Percentiles rank a stretch among this genome's conserved stretches.
Conservation (phyloP, 768 basidiomycete genomes). For the Naganishia onofrii region DNA sequence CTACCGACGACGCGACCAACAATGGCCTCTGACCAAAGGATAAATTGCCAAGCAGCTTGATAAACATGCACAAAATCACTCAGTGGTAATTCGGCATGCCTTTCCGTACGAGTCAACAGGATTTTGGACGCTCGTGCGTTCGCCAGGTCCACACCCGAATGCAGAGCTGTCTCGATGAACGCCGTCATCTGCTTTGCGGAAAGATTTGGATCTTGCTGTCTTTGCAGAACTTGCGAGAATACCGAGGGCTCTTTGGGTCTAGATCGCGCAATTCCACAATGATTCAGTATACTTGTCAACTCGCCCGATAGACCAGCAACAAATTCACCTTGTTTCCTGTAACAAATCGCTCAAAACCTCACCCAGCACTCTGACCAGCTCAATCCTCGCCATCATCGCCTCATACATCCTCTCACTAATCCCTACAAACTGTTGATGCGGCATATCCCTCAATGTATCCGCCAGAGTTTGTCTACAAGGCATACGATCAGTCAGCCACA, state of each 20-base stretch:
- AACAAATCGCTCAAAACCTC: slow-evolving; percentile 54
- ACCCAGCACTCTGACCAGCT: slow-evolving; percentile 60
- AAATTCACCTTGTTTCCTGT: slow-evolving; percentile 34
- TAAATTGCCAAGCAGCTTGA: slow-evolving; percentile 16
- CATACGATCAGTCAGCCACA: neutral
- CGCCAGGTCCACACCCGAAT: slow-evolving; percentile 69
- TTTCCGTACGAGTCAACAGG: slow-evolving; percentile 71
- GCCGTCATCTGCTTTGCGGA: slow-evolving; percentile 28
- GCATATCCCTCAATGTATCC: slow-evolving; percentile 64
- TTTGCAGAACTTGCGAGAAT: neutral
- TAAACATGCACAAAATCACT: slow-evolving; percentile 63
- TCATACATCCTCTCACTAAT: slow-evolving; percentile 65
- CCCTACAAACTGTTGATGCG: slow-evolving; percentile 65
- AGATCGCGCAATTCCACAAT: neutral
- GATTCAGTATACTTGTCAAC: neutral
- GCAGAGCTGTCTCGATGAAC: slow-evolving; percentile 30
- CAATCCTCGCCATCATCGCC: slow-evolving; percentile 60
- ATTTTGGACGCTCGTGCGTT: slow-evolving; percentile 78
- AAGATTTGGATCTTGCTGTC: neutral
- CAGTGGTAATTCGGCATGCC: slow-evolving; percentile 70
- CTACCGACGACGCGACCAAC: slow-evolving; percentile 90
- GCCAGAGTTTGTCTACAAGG: slow-evolving; percentile 50
- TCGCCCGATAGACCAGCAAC: neutral
- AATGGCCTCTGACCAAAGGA: slow-evolving; percentile 66
- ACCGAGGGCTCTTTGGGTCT: slow-evolving; percentile 3